Evolutionary conservation across 2,329 filamentous ascomycete genomes (phyloP).

Genomic region (Diaporthe citri): DNA sequence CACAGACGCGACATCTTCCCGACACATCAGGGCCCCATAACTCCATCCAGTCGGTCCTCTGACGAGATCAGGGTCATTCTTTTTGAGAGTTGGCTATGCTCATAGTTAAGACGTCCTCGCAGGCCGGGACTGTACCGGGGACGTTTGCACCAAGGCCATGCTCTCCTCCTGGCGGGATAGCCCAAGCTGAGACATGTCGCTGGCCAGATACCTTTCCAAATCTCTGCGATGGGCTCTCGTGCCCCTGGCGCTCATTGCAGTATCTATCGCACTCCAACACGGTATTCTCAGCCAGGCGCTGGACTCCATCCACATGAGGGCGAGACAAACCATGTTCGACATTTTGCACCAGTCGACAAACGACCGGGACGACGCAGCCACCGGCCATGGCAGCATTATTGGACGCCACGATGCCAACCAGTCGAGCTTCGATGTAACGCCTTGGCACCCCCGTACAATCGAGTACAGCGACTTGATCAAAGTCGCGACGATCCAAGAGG

Average conservation of each 20-base stretch:
- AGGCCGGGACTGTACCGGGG: not conserved
- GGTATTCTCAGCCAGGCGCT: not conserved
- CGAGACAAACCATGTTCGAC: too few relatives aligned
- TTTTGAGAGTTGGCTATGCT: not conserved
- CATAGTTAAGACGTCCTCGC: not conserved
- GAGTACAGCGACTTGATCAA: conserved; percentile 24
- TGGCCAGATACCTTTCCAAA: not conserved
- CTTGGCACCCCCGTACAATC: conserved; percentile 29
- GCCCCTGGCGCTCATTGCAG: not conserved
- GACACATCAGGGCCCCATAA: not conserved
- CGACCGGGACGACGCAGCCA: not conserved
- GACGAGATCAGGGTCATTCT: not conserved
- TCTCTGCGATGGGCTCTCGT: not conserved
- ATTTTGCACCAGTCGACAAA: not conserved
- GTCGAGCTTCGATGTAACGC: not conserved
- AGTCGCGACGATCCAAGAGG: conserved; percentile 34
- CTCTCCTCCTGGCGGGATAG: not conserved
- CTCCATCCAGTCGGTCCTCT: not conserved
- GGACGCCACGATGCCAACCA: not conserved
- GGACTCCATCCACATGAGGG: too few relatives aligned
- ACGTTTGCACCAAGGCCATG: not conserved
- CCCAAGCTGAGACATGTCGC: not conserved
- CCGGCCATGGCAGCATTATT: not conserved
- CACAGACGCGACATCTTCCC: not conserved
- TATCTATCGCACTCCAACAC: not conserved